A percentile compares a stretch with the other conserved stretches of the same genome.
Evolutionary conservation across 2,329 filamentous ascomycete genomes (phyloP).

Genomic region (Trichoderma atroviride): DNA sequence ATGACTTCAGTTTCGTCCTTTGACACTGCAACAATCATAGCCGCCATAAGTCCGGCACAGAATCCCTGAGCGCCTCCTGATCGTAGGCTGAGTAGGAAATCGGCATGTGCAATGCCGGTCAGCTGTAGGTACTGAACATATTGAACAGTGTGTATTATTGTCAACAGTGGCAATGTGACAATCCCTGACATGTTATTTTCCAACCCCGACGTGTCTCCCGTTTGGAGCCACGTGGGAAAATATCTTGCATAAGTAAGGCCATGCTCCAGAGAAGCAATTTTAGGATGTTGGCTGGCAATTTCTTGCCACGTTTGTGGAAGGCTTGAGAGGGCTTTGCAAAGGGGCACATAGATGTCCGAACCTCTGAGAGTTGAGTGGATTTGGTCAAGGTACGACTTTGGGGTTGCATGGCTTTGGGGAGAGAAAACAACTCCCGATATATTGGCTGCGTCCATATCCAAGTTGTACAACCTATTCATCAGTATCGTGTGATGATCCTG

Average conservation of each 20-base stretch:
- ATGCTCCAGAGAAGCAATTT: neutral
- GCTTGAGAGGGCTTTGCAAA: neutral
- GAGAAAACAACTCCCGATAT: neutral
- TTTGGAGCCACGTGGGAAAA: neutral
- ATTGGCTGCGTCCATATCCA: neutral
- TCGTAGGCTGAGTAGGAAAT: neutral
- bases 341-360: neutral
- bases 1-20: constrained; percentile 26
- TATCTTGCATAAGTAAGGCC: neutral
- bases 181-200: neutral
- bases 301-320: neutral
- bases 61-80: constrained; percentile 28
- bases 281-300: neutral
- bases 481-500: neutral
- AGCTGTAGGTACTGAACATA: neutral
- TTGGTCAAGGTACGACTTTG: neutral
- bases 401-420: neutral
- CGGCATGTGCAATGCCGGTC: neutral
- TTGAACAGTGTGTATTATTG: neutral
- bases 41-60: constrained; percentile 30
- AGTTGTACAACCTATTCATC: neutral
- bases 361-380: neutral
- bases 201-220: neutral
- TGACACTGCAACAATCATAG: constrained; percentile 27
- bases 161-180: neutral